Percentiles rank a stretch among this genome's conserved stretches.
Conservation (phyloP, 768 basidiomycete species). For the Collybia sordida region DNA sequence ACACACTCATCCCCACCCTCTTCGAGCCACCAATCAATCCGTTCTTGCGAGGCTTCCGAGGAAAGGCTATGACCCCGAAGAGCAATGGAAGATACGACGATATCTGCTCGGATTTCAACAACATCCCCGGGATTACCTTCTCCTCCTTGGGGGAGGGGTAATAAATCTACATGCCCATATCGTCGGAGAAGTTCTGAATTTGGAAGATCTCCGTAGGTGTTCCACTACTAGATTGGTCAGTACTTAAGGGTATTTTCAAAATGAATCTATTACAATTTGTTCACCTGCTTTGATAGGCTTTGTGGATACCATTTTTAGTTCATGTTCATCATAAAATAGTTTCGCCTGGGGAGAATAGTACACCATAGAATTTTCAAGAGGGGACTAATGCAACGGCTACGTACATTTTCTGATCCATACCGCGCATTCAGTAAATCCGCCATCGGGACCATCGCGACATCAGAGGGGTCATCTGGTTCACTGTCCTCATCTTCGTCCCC, state of each 20-base stretch:
- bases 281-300: constrained; percentile 71
- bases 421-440: constrained; percentile 96
- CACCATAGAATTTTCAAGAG: constrained; percentile 4
- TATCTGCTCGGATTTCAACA: constrained; percentile 75
- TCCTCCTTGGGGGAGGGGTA: constrained; percentile 50
- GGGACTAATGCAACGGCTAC: constrained; percentile 19
- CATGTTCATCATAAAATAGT: constrained; percentile 73
- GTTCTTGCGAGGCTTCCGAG: constrained; percentile 40
- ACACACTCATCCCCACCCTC: constrained; percentile 87
- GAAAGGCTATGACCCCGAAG: constrained; percentile 16
- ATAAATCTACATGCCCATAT: constrained; percentile 88
- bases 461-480: constrained; percentile 40
- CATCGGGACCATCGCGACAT: constrained; percentile 91
- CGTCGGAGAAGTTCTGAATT: constrained; percentile 92
- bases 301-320: constrained; percentile 80
- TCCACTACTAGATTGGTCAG: constrained; percentile 57
- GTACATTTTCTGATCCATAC: constrained; percentile 80
- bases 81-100: constrained; percentile 48
- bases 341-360: constrained; percentile 56
- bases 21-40: constrained; percentile 94
- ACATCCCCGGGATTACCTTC: constrained; percentile 77
- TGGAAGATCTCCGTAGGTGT: constrained; percentile 92
- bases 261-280: constrained; percentile 72
- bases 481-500: constrained; percentile 45
- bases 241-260: not conserved